Percentiles rank a stretch among this genome's conserved stretches.
Evolutionary conservation across 2,329 filamentous ascomycete genomes (phyloP).

Genomic region (Dactylellina sp.): DNA sequence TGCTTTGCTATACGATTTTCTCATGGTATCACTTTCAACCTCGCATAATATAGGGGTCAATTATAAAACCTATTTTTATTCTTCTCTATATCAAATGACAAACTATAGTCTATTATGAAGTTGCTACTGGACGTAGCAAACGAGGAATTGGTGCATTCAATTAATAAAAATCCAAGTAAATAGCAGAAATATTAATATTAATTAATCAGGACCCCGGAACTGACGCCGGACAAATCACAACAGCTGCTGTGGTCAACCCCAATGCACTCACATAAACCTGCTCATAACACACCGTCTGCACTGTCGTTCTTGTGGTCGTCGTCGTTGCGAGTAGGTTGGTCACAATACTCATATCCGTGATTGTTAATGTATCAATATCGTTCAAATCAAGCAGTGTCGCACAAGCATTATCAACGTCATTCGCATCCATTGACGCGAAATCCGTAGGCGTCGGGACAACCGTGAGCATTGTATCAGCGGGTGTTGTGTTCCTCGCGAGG

Average conservation of each 20-base stretch:
- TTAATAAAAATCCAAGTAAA: no score
- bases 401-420: constrained; percentile 10
- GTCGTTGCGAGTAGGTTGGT: constrained; percentile 5
- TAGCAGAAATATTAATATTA: neutral
- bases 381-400: constrained; percentile 8
- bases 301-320: constrained; percentile 19
- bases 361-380: constrained; percentile 19
- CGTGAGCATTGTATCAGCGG: constrained; percentile 4
- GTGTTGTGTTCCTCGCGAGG: constrained; percentile 7
- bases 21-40: no score
- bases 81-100: no score
- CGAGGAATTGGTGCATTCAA: no score
- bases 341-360: constrained; percentile 16
- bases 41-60: no score
- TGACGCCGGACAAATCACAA: constrained; percentile 36
- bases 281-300: constrained; percentile 49
- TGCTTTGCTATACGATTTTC: no score
- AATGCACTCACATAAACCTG: constrained; percentile 18
- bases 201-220: neutral
- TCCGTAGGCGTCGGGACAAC: constrained; percentile 33
- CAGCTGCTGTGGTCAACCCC: constrained; percentile 22
- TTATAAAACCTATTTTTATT: no score
- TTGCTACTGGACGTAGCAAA: no score
- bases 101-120: no score
- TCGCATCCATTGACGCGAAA: neutral